phyloP scores from a whole-genome alignment of 2,329 filamentous ascomycete genomes.

The Plenodomus tracheiphilus region DNA sequence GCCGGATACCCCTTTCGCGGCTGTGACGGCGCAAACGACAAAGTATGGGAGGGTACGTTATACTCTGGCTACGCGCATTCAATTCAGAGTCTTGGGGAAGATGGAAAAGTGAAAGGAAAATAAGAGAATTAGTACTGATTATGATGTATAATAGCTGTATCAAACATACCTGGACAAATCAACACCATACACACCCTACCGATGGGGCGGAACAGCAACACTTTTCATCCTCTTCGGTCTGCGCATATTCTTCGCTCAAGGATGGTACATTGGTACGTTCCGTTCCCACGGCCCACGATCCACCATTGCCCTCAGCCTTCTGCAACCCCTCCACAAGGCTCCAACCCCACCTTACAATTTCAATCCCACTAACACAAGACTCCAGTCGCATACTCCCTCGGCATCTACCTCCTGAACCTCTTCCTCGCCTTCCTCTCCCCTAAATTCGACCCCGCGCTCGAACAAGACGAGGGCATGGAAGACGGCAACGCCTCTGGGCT shows the following conservation, averaged over 20 bases:
- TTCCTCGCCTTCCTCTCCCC: constrained; percentile 98
- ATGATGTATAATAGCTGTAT: constrained; percentile 74
- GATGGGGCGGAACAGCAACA: constrained; percentile 83
- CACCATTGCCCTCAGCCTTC: neutral
- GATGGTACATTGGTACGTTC: constrained; percentile 92
- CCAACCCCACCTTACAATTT: neutral
- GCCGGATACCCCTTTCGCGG: constrained; percentile 90
- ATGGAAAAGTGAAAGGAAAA: neutral
- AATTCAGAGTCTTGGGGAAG: neutral
- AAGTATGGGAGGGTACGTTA: constrained; percentile 69
- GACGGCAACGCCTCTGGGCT: constrained; percentile 77
- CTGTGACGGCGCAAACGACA: constrained; percentile 83
- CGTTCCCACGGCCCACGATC: neutral
- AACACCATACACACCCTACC: constrained; percentile 84
- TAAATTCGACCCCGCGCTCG: constrained; percentile 97
- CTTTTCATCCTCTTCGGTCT: constrained; percentile 81
- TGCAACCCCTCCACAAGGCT: neutral
- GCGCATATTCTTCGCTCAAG: constrained; percentile 87
- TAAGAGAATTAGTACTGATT: constrained; percentile 16
- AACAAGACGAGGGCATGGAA: constrained; percentile 94
- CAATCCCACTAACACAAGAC: constrained; percentile 6
- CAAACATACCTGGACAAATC: constrained; percentile 93
- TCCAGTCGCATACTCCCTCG: constrained; percentile 91
- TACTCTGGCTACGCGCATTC: neutral
- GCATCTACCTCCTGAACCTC: constrained; percentile 97